Conservation (phyloP, 768 basidiomycete species). For the Termitomyces heimii region DNA sequence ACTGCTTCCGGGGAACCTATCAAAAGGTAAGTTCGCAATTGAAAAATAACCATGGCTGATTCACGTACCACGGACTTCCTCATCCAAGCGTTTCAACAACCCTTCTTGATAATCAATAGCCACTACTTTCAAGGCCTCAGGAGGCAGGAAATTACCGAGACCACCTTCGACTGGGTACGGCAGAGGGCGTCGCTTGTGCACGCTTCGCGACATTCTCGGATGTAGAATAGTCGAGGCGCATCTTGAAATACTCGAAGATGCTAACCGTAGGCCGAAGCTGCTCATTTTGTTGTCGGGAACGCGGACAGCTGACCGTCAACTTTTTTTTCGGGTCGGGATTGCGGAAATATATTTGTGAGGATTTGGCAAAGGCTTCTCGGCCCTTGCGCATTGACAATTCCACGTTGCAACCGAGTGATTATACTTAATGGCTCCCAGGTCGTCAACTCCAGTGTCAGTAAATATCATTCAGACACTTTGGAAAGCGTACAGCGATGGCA, state of each 20-base stretch:
- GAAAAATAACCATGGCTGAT: background rate
- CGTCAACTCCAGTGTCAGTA: constrained; percentile 22
- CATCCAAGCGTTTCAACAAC: constrained; percentile 69
- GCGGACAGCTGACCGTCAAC: constrained; percentile 6
- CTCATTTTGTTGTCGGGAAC: constrained; percentile 16
- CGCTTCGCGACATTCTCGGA: constrained; percentile 24
- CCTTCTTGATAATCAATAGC: constrained; percentile 86
- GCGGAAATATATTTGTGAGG: constrained; percentile 19
- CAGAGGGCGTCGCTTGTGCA: constrained; percentile 50
- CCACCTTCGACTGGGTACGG: constrained; percentile 68
- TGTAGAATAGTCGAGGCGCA: constrained; percentile 12
- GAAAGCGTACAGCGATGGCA: constrained; percentile 73
- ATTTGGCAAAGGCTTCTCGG: constrained; percentile 26
- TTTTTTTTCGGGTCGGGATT: constrained; percentile 6
- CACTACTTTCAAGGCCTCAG: constrained; percentile 62
- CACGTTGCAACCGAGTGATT: constrained; percentile 26
- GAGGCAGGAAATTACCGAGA: constrained; percentile 73
- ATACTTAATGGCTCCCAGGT: constrained; percentile 30
- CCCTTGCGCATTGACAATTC: constrained; percentile 14
- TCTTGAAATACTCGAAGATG: constrained; percentile 18
- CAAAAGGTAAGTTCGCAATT: constrained; percentile 1
- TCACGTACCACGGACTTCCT: constrained; percentile 64
- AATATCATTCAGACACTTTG: constrained; percentile 54
- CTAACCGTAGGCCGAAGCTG: constrained; percentile 22
- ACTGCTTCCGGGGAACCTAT: constrained; percentile 52